Evolutionary conservation across 202 grass and related monocot species (phyloP).

Genomic region (Miscanthus sacchariflorus): DNA sequence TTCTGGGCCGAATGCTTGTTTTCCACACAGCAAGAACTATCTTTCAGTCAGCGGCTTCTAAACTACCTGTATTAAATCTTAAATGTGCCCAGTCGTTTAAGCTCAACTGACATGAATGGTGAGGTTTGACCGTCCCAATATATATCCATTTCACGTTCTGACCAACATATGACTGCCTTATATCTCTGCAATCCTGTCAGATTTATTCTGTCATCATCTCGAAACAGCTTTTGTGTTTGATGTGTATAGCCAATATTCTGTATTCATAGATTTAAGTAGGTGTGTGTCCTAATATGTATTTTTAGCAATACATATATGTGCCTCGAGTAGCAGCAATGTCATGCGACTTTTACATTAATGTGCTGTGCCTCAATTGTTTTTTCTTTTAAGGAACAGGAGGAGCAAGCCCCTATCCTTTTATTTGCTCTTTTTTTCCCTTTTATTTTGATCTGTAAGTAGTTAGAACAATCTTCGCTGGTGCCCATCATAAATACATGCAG

Average conservation of each 20-base stretch:
- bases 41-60: background rate
- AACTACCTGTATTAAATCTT: background rate
- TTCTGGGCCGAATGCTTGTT: background rate
- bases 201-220: background rate
- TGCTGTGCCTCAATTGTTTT: background rate
- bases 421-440: background rate
- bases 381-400: background rate
- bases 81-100: background rate
- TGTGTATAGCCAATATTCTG: background rate
- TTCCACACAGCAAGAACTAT: background rate
- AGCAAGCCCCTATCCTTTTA: background rate
- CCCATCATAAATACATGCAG: background rate
- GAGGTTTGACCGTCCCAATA: background rate
- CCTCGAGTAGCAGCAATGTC: background rate
- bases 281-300: background rate
- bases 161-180: background rate
- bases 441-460: background rate
- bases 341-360: background rate
- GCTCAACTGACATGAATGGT: background rate
- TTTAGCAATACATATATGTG: background rate
- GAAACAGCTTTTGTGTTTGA: background rate
- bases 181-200: background rate
- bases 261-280: background rate
- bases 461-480: background rate
- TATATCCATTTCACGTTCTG: background rate